Evolutionary conservation across 192 early-diverging fungal species (phyloP), one percentile per base, ranked within the genome.

Genomic region (Mortierella alpina): DNA sequence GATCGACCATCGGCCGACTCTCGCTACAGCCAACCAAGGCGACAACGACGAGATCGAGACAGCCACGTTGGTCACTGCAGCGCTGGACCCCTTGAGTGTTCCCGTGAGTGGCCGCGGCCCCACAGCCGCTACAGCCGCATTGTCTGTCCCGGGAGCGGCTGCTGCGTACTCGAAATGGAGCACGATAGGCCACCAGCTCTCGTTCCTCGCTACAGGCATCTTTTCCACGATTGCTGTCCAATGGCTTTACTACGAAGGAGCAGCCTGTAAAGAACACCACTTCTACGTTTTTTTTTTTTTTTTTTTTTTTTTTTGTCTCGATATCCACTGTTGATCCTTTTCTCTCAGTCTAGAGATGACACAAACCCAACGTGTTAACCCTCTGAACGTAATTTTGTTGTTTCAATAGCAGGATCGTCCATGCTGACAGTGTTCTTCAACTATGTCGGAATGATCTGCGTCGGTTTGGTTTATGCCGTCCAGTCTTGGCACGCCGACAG

Each of bases 231-330:
- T 90, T 46, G 86, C 83, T 2, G 68, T 77, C 15, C 89, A 90
- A 60, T 90, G 86, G 82, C 53, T 90, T 20, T 86, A 87, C 52
- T 90, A 90, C 67, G 80, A 88, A 73, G 87, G 87, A 51, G 89
- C 86, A 52, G 85, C 89, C 14, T 84, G 89, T 90, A 84, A 87
- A 85, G 70, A 40, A n/a, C 12, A 17, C 20, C 7, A 15, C 9
- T 70, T 62, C 1, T 62, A 4, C 20, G 7, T 8, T 41, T 39
- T 40, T 59, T 14, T 0, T 48, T 46, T 62, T 54, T 17, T 39
- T 44, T 47, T 45, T 44, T 52, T 46, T 66, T 31, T 53, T 66
- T 57, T 62, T 60, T 51, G 7, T 60, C 46, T 64, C 13, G 46
- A 31, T 31, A 31, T 59, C 39, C 8, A 31, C 8, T 6, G 11